Evolutionary conservation across 164 flowering plant genomes (phyloP).

Genomic region (Piper betle): DNA sequence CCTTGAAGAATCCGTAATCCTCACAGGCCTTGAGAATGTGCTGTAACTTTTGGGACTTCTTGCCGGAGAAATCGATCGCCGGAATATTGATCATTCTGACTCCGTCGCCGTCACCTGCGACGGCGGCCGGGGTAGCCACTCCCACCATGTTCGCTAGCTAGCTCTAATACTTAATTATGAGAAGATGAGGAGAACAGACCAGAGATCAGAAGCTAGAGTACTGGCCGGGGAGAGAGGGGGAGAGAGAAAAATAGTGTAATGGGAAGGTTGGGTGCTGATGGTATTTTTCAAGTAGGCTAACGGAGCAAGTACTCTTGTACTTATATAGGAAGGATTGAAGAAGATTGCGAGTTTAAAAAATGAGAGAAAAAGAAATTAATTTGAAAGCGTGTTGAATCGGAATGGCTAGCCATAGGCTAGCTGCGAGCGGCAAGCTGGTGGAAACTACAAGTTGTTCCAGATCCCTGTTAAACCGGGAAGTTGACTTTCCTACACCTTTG

Average conservation of each 20-base stretch:
- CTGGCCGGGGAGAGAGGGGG: background rate
- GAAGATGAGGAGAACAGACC: background rate
- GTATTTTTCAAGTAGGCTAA: background rate
- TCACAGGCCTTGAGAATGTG: constrained; percentile 14
- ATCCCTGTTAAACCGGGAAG: constrained; percentile 2
- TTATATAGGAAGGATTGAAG: background rate
- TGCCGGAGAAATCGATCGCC: constrained; percentile 9
- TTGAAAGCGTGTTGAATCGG: constrained; percentile 6
- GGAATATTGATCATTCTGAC: constrained; percentile 2
- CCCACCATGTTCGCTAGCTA: constrained; percentile 8
- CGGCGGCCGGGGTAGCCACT: constrained; percentile 8
- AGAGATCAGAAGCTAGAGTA: background rate
- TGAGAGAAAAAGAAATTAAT: background rate
- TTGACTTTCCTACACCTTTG: constrained; percentile 4
- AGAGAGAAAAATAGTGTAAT: background rate
- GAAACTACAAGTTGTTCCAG: constrained; percentile 7
- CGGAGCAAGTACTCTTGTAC: background rate
- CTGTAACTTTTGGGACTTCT: constrained; percentile 6
- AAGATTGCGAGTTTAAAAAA: background rate
- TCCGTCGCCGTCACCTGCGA: background rate
- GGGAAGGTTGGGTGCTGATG: background rate
- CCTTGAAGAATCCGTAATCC: constrained; percentile 18
- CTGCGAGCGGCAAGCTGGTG: background rate
- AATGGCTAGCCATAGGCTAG: background rate
- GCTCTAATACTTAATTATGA: background rate